Evolutionary conservation across 768 basidiomycete genomes (phyloP).

Genomic region (Ramaria rubella): DNA sequence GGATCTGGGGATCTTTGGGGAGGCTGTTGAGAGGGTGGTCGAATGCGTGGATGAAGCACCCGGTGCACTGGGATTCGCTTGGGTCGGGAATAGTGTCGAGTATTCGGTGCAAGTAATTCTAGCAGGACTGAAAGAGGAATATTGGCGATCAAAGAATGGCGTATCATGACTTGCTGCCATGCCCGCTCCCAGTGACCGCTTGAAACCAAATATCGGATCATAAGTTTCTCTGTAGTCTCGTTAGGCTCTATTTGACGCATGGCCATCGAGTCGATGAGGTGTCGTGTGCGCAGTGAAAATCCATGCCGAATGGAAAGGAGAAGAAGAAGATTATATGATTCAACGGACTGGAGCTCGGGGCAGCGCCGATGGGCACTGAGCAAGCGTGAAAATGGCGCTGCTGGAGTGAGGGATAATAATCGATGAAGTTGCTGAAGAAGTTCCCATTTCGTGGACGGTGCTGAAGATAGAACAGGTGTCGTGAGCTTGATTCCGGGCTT

Average conservation of each 20-base stretch:
- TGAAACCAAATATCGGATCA: conserved; percentile 2
- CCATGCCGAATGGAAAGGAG: conserved; percentile 4
- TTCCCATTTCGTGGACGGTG: not conserved
- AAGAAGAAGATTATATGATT: conserved; percentile 8
- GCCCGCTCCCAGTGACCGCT: conserved; percentile 1
- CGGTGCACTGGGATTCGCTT: not conserved
- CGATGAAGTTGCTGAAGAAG: not conserved
- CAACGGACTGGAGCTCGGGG: conserved; percentile 2
- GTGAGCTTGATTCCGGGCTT: no score
- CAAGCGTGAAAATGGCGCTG: conserved; percentile 6
- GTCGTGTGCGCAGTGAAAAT: not conserved
- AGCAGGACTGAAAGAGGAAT: not conserved
- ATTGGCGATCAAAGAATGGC: not conserved
- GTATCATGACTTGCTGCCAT: conserved; percentile 4
- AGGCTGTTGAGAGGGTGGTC: not conserved
- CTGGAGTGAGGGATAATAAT: not conserved
- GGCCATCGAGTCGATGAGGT: conserved; percentile 2
- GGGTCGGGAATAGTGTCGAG: not conserved
- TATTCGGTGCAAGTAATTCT: conserved; percentile 9
- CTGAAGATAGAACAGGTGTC: not conserved
- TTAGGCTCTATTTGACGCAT: conserved; percentile 2
- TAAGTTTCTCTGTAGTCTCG: not conserved
- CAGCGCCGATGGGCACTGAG: not conserved
- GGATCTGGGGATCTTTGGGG: not conserved
- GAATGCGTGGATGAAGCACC: not conserved